A percentile compares a stretch with the other conserved stretches of the same genome.
These are phyloP conservation scores for Harringtonia lauricola DNA, from an alignment of 2,329 filamentous ascomycete species.

Conservation along the genomic window DNA sequence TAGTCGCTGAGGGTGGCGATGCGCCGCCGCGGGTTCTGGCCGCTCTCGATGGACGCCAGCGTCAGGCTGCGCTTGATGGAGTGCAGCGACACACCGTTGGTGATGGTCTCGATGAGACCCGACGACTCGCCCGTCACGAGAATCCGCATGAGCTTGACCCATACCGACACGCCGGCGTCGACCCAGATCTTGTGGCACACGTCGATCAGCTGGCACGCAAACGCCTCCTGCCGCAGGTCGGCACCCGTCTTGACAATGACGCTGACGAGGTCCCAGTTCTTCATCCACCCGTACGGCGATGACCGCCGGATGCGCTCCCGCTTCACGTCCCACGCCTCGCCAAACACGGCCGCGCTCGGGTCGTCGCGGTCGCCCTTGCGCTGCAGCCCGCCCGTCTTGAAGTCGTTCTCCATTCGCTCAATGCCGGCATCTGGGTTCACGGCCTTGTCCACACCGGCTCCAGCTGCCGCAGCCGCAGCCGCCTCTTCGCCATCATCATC, in stretches of 20 bases:
- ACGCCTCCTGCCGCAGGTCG: constrained; percentile 74
- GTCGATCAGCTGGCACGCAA: constrained; percentile 74
- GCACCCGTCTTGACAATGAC: constrained; percentile 83
- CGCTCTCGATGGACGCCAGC: constrained; percentile 60
- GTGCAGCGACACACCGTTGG: constrained; percentile 78
- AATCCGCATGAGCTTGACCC: constrained; percentile 82
- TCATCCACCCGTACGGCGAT: constrained; percentile 80
- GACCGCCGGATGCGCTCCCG: constrained; percentile 74
- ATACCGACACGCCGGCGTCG: constrained; percentile 65
- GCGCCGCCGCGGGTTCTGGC: constrained; percentile 60
- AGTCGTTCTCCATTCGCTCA: constrained; percentile 80
- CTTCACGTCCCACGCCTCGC: constrained; percentile 76
- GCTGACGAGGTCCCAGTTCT: constrained; percentile 79
- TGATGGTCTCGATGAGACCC: constrained; percentile 78
- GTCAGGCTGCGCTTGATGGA: constrained; percentile 75
- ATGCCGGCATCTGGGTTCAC: constrained; percentile 63
- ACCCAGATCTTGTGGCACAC: constrained; percentile 76
- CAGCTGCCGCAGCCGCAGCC: constrained; percentile 21
- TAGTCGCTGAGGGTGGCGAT: constrained; percentile 76
- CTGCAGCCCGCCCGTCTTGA: constrained; percentile 75
- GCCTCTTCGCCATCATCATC: constrained; percentile 2
- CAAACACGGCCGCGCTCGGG: constrained; percentile 75
- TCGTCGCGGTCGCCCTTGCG: constrained; percentile 75
- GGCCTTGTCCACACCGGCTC: constrained; percentile 27
- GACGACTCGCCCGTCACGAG: constrained; percentile 77